Base-by-base conservation (phyloP, 768 basidiomycete species). In the Strobilomyces echinocephalus region DNA sequence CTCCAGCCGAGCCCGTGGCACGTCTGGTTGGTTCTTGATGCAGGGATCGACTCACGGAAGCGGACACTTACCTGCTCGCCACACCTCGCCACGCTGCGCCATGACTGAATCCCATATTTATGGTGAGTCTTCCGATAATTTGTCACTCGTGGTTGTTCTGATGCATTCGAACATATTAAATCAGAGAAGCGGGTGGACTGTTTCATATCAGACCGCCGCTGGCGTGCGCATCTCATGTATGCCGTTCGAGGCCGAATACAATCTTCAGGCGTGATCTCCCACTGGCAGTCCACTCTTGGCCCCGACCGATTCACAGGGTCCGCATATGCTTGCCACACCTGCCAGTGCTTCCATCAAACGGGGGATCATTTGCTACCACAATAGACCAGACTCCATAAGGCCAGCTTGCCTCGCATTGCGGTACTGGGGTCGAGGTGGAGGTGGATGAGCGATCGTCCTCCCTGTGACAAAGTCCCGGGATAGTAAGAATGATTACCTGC, bases 401-500 rank as follows among this genome's bases (percentile, higher is more conserved):
- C 12, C 21, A 11, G 12, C 33, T 20, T 15, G 26, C 61, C 24
- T 3, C 46, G 8, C 31, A 18, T 21, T 34, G 30, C 33, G 18
- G 36, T n/a, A 12, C 36, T 21, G 18, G 40, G 7, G 7, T 36
- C 15, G 45, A 8, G 6, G 43, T 39, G 15, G 21, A 34, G 35
- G 9, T 26, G 33, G 8, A 43, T 9, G 26, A 15, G 39, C 14
- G 21, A 44, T 26, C 15, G 2, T 46, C 20, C 16, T 16, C 24
- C 24, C 24, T 24, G 24, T 4, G 24, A 30, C 3, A 5, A 20
- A 46, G 11, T 41, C 54, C 46, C 44, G 28, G 42, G 50, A 53
- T 40, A 48, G 50, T 26, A 46, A 51, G 61, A 51, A 48, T 21
- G 40, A 34, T 53, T 39, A 40, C 42, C 45, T 43, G 5, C 46